Percentiles rank a stretch among this genome's conserved stretches.
phyloP scores from a whole-genome alignment of 352 stramenopile species.

The Aphanomyces astaci region DNA sequence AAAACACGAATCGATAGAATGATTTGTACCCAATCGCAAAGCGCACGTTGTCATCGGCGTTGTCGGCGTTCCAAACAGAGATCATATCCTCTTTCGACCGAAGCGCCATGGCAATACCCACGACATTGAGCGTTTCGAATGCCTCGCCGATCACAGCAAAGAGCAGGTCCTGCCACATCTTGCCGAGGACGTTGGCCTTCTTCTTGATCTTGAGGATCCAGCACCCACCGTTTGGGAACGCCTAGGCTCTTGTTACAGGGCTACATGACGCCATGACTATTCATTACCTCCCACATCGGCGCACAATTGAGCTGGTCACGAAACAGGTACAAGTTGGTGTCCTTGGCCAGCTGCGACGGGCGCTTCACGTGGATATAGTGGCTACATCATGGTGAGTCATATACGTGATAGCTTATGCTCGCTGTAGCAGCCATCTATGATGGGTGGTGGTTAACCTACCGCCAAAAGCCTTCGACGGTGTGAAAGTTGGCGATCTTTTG shows the following conservation, averaged over 20 bases:
- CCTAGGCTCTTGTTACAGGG: slow-evolving; percentile 22
- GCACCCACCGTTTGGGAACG: slow-evolving; percentile 88
- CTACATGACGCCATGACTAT: neutral
- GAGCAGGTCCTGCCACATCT: slow-evolving; percentile 93
- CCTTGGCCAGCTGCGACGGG: slow-evolving; percentile 83
- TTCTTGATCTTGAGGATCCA: slow-evolving; percentile 95
- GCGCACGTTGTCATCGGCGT: slow-evolving; percentile 78
- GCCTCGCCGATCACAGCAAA: slow-evolving; percentile 88
- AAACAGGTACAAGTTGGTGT: slow-evolving; percentile 92
- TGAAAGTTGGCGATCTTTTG: slow-evolving; percentile 85
- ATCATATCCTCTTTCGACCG: slow-evolving; percentile 92
- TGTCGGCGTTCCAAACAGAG: slow-evolving; percentile 91
- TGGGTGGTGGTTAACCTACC: too few relatives aligned
- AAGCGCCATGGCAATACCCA: slow-evolving; percentile 89
- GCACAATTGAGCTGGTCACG: slow-evolving; percentile 81
- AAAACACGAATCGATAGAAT: slow-evolving; percentile 23
- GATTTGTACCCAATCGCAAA: slow-evolving; percentile 80
- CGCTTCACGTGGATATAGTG: slow-evolving; percentile 92
- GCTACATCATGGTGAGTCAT: slow-evolving; percentile 25
- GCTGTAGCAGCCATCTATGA: too few relatives aligned
- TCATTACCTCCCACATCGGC: slow-evolving; percentile 76
- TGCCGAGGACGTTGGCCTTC: slow-evolving; percentile 88
- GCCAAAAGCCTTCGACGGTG: slow-evolving; percentile 91
- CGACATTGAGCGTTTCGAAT: slow-evolving; percentile 87
- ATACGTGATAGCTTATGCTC: too few relatives aligned